Percentiles rank a stretch among this genome's conserved stretches.
phyloP scores from a whole-genome alignment of 495 filamentous ascomycete species.

The Penicillium tannophilum region DNA sequence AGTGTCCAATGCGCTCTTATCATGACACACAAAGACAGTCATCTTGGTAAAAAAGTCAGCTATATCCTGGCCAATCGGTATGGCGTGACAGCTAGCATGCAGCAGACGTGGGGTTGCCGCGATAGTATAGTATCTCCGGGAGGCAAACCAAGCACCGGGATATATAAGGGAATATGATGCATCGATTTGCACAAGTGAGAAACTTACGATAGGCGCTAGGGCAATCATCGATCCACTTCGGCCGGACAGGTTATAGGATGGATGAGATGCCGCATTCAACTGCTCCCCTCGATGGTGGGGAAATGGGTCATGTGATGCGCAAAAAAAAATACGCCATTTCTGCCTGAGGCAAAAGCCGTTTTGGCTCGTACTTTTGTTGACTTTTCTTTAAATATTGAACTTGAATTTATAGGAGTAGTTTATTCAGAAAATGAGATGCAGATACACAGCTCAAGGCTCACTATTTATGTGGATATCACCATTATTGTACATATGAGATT shows the following conservation, averaged over 20 bases:
- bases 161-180: conserved; percentile 5
- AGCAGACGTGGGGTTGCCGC: conserved; percentile 6
- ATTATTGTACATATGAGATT: no score
- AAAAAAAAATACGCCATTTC: conserved; percentile 30
- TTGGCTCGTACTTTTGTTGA: conserved; percentile 1
- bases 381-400: not conserved
- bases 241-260: conserved; percentile 24
- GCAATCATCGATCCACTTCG: conserved; percentile 27
- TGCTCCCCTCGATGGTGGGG: conserved; percentile 38
- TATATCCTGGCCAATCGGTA: not conserved
- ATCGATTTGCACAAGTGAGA: not conserved
- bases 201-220: conserved; percentile 47
- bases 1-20: conserved; percentile 37
- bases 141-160: conserved; percentile 9
- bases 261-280: conserved; percentile 24
- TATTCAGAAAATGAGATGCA: not conserved
- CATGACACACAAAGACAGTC: conserved; percentile 39
- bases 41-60: conserved; percentile 38
- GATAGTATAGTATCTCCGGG: conserved; percentile 11
- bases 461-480: no score
- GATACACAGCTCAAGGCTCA: no score
- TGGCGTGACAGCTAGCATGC: conserved; percentile 6
- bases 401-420: not conserved
- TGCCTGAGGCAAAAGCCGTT: conserved; percentile 28
- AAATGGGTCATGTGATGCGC: conserved; percentile 36